These are phyloP conservation scores for Candida suzukii DNA, from an alignment of 805 yeast species.

Conservation along the genomic window DNA sequence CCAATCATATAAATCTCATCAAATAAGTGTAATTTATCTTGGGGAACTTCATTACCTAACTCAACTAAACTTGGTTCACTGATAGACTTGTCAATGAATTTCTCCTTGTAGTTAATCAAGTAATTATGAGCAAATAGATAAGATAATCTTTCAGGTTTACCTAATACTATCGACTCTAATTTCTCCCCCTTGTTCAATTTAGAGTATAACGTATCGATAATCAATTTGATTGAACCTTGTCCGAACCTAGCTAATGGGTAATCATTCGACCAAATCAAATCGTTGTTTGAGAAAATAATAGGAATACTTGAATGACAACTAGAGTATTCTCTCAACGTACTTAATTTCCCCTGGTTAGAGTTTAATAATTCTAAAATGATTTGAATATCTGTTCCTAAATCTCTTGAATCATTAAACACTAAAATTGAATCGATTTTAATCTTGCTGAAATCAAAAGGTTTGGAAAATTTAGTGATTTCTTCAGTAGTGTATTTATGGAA, in stretches of 20 bases:
- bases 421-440: slow-evolving; percentile 76
- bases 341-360: slow-evolving; percentile 54
- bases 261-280: slow-evolving; percentile 83
- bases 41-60: slow-evolving; percentile 31
- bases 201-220: slow-evolving; percentile 51
- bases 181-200: slow-evolving; percentile 30
- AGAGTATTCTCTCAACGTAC: slow-evolving; percentile 41
- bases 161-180: slow-evolving; percentile 55
- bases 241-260: slow-evolving; percentile 77
- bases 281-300: slow-evolving; percentile 74
- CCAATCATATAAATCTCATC: slow-evolving; percentile 88
- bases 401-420: slow-evolving; percentile 86
- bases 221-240: slow-evolving; percentile 77
- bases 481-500: slow-evolving; percentile 47
- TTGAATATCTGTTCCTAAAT: slow-evolving; percentile 80
- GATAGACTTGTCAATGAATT: slow-evolving; percentile 7
- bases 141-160: slow-evolving; percentile 75
- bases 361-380: slow-evolving; percentile 64
- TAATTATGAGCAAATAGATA: slow-evolving; percentile 80
- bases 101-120: slow-evolving; percentile 45
- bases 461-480: slow-evolving; percentile 32
- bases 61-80: slow-evolving; percentile 30
- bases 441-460: too few relatives aligned
- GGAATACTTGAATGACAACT: slow-evolving; percentile 49
- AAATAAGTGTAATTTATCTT: slow-evolving; percentile 33